phyloP scores from a whole-genome alignment of 2,329 filamentous ascomycete species.

The Cylindrodendrum hubeiense region DNA sequence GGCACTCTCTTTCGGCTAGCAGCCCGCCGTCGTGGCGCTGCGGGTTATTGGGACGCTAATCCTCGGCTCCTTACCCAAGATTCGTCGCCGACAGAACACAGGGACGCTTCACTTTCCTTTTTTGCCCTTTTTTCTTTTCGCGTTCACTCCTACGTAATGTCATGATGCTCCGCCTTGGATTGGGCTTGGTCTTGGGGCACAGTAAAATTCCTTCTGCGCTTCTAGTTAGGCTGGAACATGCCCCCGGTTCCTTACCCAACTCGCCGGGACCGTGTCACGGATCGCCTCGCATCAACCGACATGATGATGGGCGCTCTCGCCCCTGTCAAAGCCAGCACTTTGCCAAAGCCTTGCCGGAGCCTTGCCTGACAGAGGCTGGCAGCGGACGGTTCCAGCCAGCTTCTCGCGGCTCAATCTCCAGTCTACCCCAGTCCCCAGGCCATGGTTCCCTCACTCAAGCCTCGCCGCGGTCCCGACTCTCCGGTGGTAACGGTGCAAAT shows the following conservation, averaged over 20 bases:
- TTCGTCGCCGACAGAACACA: slow-evolving; percentile 2
- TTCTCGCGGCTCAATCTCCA: slow-evolving; percentile 33
- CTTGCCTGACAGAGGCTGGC: slow-evolving; percentile 3
- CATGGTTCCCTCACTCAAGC: slow-evolving; percentile 8
- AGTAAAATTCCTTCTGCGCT: not conserved
- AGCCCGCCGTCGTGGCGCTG: slow-evolving; percentile 23
- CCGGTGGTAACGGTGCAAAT: slow-evolving; percentile 37
- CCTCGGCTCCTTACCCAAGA: slow-evolving; percentile 15
- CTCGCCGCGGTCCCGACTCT: slow-evolving; percentile 18
- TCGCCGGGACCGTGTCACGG: slow-evolving; percentile 42
- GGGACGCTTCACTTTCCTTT: not conserved
- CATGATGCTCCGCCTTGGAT: slow-evolving; percentile 12
- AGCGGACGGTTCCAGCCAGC: slow-evolving; percentile 22
- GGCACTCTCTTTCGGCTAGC: slow-evolving; percentile 21
- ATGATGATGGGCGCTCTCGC: slow-evolving; percentile 40
- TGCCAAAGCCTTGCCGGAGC: slow-evolving; percentile 13
- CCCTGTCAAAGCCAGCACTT: slow-evolving; percentile 32
- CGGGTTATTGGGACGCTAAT: slow-evolving; percentile 27
- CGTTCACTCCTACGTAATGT: not conserved
- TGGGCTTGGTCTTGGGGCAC: not conserved
- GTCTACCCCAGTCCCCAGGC: slow-evolving; percentile 20
- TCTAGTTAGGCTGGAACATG: slow-evolving; percentile 1
- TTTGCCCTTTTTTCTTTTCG: not conserved
- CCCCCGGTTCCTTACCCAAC: slow-evolving; percentile 38
- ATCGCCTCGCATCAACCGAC: slow-evolving; percentile 45